These are phyloP conservation scores for Rhizoctonia solani DNA, from an alignment of 1,284 basidiomycete genomes.

Conservation along the genomic window DNA sequence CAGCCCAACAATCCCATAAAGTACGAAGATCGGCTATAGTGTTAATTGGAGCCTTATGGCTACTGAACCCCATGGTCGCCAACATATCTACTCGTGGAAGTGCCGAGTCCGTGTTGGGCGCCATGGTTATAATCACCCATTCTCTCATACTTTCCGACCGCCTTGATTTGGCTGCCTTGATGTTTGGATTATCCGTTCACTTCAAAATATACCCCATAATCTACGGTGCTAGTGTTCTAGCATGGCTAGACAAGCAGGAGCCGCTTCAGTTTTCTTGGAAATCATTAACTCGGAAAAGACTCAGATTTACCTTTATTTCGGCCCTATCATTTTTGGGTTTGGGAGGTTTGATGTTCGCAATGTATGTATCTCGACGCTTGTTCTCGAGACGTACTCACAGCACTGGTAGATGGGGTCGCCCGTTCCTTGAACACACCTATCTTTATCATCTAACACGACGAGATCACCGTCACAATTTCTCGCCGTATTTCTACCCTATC, in stretches of 20 bases:
- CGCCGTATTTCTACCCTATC: constrained; percentile 93
- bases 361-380: constrained; percentile 58
- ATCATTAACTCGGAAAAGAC: constrained; percentile 59
- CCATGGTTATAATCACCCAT: constrained; percentile 79
- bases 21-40: not conserved
- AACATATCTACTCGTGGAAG: constrained; percentile 96
- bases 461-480: constrained; percentile 98
- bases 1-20: not conserved
- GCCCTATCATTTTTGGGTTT: constrained; percentile 70
- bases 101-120: constrained; percentile 85
- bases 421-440: constrained; percentile 91
- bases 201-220: constrained; percentile 97
- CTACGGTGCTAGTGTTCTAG: constrained; percentile 79
- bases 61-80: constrained; percentile 92
- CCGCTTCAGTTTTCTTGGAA: constrained; percentile 38
- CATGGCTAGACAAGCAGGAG: constrained; percentile 55
- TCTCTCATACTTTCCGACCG: constrained; percentile 57
- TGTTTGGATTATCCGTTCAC: constrained; percentile 81
- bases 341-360: constrained; percentile 67
- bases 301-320: constrained; percentile 72
- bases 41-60: constrained; percentile 50
- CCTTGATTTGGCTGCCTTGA: constrained; percentile 67
- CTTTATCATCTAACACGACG: constrained; percentile 89
- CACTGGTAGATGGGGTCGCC: constrained; percentile 82
- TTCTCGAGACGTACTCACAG: not conserved